Evolutionary conservation across 2,329 filamentous ascomycete species (phyloP).

Genomic region (Nemania bipapillata): DNA sequence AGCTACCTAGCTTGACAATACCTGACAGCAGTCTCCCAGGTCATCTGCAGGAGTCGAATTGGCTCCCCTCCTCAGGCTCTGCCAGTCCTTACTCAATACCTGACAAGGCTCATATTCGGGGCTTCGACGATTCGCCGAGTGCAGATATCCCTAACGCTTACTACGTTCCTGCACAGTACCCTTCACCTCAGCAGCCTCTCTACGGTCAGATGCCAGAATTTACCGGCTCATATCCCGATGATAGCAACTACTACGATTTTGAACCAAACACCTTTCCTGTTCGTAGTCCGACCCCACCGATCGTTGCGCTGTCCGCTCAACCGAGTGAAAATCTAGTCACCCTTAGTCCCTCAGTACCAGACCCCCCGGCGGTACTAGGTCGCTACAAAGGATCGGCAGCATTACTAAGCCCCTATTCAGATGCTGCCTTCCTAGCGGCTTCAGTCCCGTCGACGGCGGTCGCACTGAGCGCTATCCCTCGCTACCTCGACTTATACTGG

Average conservation of each 20-base stretch:
- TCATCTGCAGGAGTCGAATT: slow-evolving; percentile 55
- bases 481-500: slow-evolving; percentile 66
- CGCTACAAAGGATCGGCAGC: slow-evolving; percentile 57
- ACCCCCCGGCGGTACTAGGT: slow-evolving; percentile 53
- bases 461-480: slow-evolving; percentile 59
- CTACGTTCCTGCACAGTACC: slow-evolving; percentile 47
- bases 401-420: slow-evolving; percentile 52
- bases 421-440: slow-evolving; percentile 54
- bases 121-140: slow-evolving; percentile 43
- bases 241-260: slow-evolving; percentile 50
- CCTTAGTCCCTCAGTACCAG: slow-evolving; percentile 55
- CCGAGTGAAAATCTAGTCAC: slow-evolving; percentile 63
- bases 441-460: slow-evolving; percentile 52
- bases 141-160: slow-evolving; percentile 36
- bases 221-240: slow-evolving; percentile 54
- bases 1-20: slow-evolving; percentile 49
- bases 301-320: slow-evolving; percentile 57
- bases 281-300: slow-evolving; percentile 62
- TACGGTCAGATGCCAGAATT: slow-evolving; percentile 54
- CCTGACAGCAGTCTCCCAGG: slow-evolving; percentile 50
- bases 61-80: slow-evolving; percentile 60
- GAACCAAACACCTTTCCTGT: slow-evolving; percentile 56
- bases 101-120: slow-evolving; percentile 33
- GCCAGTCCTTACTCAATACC: slow-evolving; percentile 62
- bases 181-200: slow-evolving; percentile 47